These are phyloP conservation scores for Heliocybe sulcata DNA, from an alignment of 1,284 basidiomycete species.

Conservation along the genomic window DNA sequence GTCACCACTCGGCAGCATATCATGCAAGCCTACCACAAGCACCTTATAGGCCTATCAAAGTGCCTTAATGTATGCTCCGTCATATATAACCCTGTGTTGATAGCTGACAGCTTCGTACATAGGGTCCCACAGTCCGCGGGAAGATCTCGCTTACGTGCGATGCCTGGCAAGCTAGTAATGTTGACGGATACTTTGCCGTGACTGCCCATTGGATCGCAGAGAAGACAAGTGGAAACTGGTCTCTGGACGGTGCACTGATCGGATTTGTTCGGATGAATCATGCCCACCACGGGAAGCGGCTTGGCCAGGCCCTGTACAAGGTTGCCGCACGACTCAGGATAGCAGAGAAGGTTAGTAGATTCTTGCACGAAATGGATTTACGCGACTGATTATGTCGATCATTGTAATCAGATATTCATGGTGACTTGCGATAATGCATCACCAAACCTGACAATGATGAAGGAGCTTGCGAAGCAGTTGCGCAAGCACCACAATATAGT, in stretches of 20 bases:
- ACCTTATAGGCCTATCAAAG: background rate
- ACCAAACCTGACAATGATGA: background rate
- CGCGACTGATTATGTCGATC: background rate
- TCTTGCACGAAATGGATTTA: background rate
- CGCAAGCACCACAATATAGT: background rate
- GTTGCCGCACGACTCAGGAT: constrained; percentile 6
- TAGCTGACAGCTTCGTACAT: background rate
- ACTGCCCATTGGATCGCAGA: constrained; percentile 14
- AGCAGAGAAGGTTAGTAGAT: constrained; percentile 4
- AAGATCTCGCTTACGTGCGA: constrained; percentile 10
- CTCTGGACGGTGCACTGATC: constrained; percentile 5
- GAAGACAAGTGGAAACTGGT: background rate
- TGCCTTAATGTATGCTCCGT: background rate
- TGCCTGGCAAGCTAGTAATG: constrained; percentile 13
- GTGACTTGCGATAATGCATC: background rate
- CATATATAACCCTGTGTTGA: background rate
- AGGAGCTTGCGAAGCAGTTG: background rate
- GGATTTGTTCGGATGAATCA: constrained; percentile 9
- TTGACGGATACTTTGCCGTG: constrained; percentile 12
- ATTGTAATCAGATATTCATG: background rate
- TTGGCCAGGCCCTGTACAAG: constrained; percentile 11
- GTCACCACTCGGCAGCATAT: background rate
- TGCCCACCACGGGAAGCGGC: constrained; percentile 7
- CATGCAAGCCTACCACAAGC: background rate
- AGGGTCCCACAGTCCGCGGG: background rate